Base-by-base conservation (phyloP, 495 filamentous ascomycete genomes). In the Penicillium steckii region DNA sequence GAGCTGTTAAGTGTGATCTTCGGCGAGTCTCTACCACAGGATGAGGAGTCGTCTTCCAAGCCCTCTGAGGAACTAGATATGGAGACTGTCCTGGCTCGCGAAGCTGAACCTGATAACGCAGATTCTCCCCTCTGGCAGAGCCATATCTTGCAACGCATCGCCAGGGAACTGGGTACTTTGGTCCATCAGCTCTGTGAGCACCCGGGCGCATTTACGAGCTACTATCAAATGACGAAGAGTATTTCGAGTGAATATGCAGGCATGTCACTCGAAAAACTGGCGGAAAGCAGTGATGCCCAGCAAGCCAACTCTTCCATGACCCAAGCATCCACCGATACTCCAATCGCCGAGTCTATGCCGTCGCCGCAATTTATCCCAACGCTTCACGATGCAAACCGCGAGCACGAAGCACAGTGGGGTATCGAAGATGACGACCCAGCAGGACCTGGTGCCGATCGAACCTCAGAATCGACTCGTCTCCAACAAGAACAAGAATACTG, bases 171-270 rank as follows among this genome's bases (percentile, higher is more conserved):
- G 7, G 94, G 92, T 8, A 69, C 86, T 17, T 71, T 97, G 15
- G 85, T 97, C 12, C 79, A 91, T 54, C 89, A 92, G 46, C 79
- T 97, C 45, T 87, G 89, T 24, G 84, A 87, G 43, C 86, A 92
- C 44, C 82, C 86, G 4, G 88, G 88, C 7, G 89, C 91, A 12
- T 96, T 96, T 65, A 86, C 83, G 8, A 87, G 88, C 4, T 91
- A 93, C 55, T 74, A 77, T 17, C 73, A 70, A 27, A 60, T 77
- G 55, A 65, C 73, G 0, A 67, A 65, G 21, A 66, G 69, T 6
- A 66, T 73, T 24, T 65, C 53, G 50, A 74, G 64, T 59, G 69
- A 78, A 50, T 83, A 84, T 60, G 79, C 79, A 24, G 82, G 82
- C 13, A 76, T 84, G 41, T 69, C 78, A 21, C 58, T 77, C 40